phyloP scores from a whole-genome alignment of 2,329 filamentous ascomycete species.

The Neurospora sp. region DNA sequence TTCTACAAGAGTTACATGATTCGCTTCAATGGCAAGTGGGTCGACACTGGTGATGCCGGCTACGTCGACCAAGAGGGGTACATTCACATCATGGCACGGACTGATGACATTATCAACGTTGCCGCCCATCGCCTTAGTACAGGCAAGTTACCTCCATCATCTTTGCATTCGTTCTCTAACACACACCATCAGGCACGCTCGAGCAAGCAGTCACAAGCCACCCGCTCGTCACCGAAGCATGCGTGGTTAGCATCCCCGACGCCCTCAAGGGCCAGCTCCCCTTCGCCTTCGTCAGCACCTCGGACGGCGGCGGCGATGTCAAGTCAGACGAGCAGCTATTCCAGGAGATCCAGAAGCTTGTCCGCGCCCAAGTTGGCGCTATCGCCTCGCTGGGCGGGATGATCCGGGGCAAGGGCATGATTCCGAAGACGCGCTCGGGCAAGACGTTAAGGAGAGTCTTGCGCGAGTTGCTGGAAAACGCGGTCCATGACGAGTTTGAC shows the following conservation, averaged over 20 bases:
- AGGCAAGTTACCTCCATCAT: slow-evolving; percentile 37
- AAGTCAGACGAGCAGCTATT: slow-evolving; percentile 35
- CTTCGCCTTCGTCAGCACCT: slow-evolving; percentile 71
- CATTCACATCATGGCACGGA: slow-evolving; percentile 52
- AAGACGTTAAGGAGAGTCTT: slow-evolving; percentile 80
- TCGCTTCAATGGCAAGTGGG: slow-evolving; percentile 70
- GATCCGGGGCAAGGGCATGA: slow-evolving; percentile 75
- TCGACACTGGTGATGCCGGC: slow-evolving; percentile 87
- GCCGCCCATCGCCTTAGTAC: slow-evolving; percentile 86
- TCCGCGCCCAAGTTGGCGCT: slow-evolving; percentile 73
- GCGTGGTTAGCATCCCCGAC: slow-evolving; percentile 80
- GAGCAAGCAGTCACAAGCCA: slow-evolving; percentile 86
- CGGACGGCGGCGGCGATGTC: slow-evolving; percentile 37
- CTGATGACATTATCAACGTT: slow-evolving; percentile 87
- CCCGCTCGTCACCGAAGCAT: slow-evolving; percentile 68
- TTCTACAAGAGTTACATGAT: slow-evolving; percentile 81
- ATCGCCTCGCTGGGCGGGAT: slow-evolving; percentile 82
- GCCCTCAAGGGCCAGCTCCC: slow-evolving; percentile 81
- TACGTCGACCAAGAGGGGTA: slow-evolving; percentile 69
- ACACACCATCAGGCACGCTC: slow-evolving; percentile 53
- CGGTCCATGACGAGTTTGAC: slow-evolving; percentile 60
- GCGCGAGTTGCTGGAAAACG: slow-evolving; percentile 76
- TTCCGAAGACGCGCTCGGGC: slow-evolving; percentile 84
- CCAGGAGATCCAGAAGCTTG: slow-evolving; percentile 58
- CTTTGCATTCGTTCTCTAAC: slow-evolving; percentile 3